These are phyloP conservation scores for Pyrus hybrid DNA, from an alignment of 331 rosid species.

Conservation along the genomic window DNA sequence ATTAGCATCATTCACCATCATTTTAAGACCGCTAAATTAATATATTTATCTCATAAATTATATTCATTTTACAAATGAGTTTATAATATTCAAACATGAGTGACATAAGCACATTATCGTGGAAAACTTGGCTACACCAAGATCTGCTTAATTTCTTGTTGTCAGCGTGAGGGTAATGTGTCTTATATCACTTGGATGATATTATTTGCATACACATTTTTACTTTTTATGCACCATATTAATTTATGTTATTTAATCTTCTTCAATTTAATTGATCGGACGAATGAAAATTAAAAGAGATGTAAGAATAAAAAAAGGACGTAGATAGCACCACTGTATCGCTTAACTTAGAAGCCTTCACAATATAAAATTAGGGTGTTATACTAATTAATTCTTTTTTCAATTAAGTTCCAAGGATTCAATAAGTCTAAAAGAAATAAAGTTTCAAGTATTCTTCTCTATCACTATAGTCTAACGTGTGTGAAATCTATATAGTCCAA, in stretches of 20 bases:
- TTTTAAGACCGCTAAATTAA: neutral
- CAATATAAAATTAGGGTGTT: neutral
- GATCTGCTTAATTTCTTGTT: too few species aligned
- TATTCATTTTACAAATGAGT: too few species aligned
- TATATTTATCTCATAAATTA: too few species aligned
- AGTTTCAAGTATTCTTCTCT: neutral
- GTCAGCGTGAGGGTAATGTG: too few species aligned
- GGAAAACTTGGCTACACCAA: neutral
- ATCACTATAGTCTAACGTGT: neutral
- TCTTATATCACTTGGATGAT: too few species aligned
- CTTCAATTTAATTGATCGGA: too few species aligned
- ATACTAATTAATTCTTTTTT: neutral
- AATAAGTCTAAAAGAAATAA: neutral
- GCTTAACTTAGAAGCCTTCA: too few species aligned
- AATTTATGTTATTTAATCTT: too few species aligned
- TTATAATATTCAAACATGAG: neutral
- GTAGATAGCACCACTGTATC: too few species aligned
- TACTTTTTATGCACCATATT: too few species aligned
- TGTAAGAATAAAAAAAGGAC: accelerated
- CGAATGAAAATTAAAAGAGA: accelerated
- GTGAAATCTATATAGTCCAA: neutral
- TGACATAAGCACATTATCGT: accelerated
- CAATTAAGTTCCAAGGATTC: neutral
- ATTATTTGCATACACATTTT: too few species aligned
- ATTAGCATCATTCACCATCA: neutral